phyloP scores from a whole-genome alignment of 225 moss, liverwort and hornwort genomes.

The Climacium dendroides region DNA sequence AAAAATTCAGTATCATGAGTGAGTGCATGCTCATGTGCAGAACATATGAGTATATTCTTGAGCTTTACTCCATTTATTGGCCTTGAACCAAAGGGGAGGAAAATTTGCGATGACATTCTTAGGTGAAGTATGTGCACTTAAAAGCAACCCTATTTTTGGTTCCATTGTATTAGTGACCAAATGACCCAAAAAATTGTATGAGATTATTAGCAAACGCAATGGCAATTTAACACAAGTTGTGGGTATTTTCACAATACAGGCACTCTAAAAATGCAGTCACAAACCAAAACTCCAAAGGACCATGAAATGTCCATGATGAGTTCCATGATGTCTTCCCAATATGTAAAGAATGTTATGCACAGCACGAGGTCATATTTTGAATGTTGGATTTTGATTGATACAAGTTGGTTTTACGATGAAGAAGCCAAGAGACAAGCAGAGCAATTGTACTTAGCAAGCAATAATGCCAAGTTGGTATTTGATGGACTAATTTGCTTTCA shows the following conservation, averaged over 20 bases:
- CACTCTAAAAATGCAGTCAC: neutral
- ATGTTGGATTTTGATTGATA: neutral
- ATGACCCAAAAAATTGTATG: neutral
- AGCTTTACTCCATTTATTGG: neutral
- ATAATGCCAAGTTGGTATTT: neutral
- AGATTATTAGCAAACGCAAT: neutral
- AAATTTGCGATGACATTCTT: neutral
- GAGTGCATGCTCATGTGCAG: no score
- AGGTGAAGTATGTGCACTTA: neutral
- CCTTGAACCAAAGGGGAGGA: neutral
- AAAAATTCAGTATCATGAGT: neutral
- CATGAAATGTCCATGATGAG: neutral
- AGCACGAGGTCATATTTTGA: no score
- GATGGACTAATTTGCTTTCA: neutral
- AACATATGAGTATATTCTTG: neutral
- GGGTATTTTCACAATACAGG: neutral
- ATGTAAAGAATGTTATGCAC: neutral
- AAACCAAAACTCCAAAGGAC: neutral
- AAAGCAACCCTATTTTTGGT: neutral
- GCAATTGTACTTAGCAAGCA: neutral
- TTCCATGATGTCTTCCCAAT: no score
- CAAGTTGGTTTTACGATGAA: neutral
- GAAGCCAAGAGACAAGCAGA: neutral
- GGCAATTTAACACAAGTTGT: neutral
- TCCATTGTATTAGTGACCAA: neutral